Conservation (phyloP, 352 stramenopile species). For the Aphanomyces stellatus region DNA sequence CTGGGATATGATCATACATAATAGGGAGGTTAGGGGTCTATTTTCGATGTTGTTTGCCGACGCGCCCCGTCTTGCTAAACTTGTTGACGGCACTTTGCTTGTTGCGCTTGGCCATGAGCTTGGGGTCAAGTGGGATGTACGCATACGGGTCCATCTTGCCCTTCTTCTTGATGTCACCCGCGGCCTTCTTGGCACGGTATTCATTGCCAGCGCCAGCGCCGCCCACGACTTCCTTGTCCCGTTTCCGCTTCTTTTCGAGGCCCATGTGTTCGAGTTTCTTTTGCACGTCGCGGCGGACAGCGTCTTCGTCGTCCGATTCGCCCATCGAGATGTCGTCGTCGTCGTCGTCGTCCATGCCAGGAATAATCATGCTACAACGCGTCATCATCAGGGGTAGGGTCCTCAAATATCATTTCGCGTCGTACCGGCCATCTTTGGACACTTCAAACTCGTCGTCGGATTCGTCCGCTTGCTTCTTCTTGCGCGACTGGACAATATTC, state of each 20-base stretch:
- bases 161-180: conserved; percentile 95
- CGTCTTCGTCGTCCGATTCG: conserved; percentile 35
- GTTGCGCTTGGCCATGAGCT: conserved; percentile 88
- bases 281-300: conserved; percentile 76
- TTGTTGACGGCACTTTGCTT: conserved; percentile 68
- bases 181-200: conserved; percentile 94
- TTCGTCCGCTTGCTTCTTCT: conserved; percentile 43
- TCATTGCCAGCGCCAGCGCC: conserved; percentile 64
- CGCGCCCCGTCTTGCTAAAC: conserved; percentile 60
- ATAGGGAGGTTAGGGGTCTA: too few species aligned
- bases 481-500: conserved; percentile 61
- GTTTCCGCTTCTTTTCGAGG: conserved; percentile 57
- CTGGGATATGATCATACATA: too few species aligned
- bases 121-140: conserved; percentile 95
- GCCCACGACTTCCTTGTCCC: conserved; percentile 35
- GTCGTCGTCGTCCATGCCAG: conserved; percentile 46
- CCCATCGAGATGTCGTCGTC: conserved; percentile 41
- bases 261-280: conserved; percentile 78
- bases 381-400: conserved; percentile 20
- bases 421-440: conserved; percentile 81
- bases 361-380: conserved; percentile 60
- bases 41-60: conserved; percentile 51
- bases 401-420: conserved; percentile 36
- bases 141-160: conserved; percentile 96
- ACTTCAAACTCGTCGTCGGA: conserved; percentile 86